Evolutionary conservation across 345 rosid species (phyloP).

Genomic region (Noccaea bulbosa): DNA sequence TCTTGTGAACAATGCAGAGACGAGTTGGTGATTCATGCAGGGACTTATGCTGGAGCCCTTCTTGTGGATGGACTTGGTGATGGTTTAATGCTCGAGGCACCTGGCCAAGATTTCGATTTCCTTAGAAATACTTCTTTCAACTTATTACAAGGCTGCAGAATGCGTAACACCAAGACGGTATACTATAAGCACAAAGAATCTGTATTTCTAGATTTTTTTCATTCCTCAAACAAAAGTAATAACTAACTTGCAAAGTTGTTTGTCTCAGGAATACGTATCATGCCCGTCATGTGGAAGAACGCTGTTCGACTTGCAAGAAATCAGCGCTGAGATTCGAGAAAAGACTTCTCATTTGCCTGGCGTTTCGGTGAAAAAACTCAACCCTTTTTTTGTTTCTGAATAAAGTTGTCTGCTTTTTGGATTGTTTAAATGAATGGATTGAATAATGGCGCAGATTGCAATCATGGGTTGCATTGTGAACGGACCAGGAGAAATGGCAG

Average conservation of each 20-base stretch:
- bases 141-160: conserved; percentile 96
- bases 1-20: conserved; percentile 57
- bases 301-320: conserved; percentile 92
- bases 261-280: conserved; percentile 82
- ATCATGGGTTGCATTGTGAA: conserved; percentile 99
- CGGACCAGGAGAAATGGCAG: conserved; percentile 99
- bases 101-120: conserved; percentile 85
- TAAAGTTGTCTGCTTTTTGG: neutral
- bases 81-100: conserved; percentile 86
- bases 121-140: conserved; percentile 90
- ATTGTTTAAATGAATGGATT: neutral
- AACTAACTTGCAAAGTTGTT: neutral
- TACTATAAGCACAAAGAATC: conserved; percentile 13
- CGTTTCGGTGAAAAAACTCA: conserved; percentile 65
- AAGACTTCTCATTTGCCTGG: conserved; percentile 97
- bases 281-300: conserved; percentile 99
- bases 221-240: neutral
- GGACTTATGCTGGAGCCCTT: conserved; percentile 82
- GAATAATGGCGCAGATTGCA: conserved; percentile 60
- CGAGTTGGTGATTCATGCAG: conserved; percentile 90
- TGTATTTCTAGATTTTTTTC: neutral
- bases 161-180: conserved; percentile 99
- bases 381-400: neutral
- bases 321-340: conserved; percentile 89
- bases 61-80: conserved; percentile 98